Evolutionary conservation across 148 eudicot species (phyloP).

Genomic region (Tetragonia tetragonoides): DNA sequence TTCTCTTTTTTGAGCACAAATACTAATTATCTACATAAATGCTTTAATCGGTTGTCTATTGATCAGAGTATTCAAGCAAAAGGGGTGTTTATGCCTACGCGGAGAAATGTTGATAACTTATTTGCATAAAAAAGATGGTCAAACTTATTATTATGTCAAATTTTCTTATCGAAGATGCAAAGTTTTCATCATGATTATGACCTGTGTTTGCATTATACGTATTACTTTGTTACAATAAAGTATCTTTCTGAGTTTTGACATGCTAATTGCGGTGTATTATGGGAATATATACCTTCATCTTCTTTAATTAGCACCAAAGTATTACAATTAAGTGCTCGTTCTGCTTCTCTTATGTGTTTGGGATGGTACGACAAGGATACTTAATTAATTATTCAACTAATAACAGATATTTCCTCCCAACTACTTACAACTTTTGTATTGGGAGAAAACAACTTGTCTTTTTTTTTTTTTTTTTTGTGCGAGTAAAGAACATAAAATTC

Average conservation of each 20-base stretch:
- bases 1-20: no score
- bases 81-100: slow-evolving; percentile 8
- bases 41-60: neutral
- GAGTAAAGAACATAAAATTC: no score
- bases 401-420: neutral
- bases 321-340: neutral
- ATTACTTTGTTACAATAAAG: slow-evolving; percentile 15
- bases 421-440: neutral
- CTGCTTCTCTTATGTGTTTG: neutral
- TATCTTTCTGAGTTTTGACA: slow-evolving; percentile 14
- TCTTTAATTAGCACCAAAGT: slow-evolving; percentile 7
- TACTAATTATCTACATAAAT: no score
- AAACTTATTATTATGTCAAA: slow-evolving; percentile 3
- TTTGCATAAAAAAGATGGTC: slow-evolving; percentile 10
- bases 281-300: slow-evolving; percentile 22
- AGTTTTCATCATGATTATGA: slow-evolving; percentile 11
- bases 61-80: neutral
- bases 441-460: neutral
- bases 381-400: neutral
- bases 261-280: slow-evolving; percentile 11
- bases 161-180: slow-evolving; percentile 17
- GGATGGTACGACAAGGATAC: neutral
- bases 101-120: slow-evolving; percentile 19
- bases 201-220: slow-evolving; percentile 6
- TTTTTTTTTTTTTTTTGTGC: no score